Evolutionary conservation across 2,329 filamentous ascomycete genomes (phyloP).

Genomic region (Verticillium klebahnii): DNA sequence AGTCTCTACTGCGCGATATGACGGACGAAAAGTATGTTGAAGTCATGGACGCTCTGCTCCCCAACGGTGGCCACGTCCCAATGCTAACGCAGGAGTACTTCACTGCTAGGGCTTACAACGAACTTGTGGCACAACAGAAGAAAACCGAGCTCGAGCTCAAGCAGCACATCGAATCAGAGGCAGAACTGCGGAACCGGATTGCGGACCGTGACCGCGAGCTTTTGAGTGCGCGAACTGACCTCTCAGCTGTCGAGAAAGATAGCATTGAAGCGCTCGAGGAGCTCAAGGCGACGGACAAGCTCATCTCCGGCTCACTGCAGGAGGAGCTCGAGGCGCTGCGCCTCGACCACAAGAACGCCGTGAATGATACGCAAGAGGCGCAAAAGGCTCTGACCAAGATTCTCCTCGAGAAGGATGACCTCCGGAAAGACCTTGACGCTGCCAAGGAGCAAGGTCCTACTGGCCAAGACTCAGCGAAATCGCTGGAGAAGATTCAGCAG

Average conservation of each 20-base stretch:
- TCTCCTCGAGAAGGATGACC: constrained; percentile 55
- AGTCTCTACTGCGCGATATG: constrained; percentile 33
- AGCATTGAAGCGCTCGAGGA: constrained; percentile 50
- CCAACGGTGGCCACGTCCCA: constrained; percentile 15
- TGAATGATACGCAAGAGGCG: constrained; percentile 50
- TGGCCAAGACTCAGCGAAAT: constrained; percentile 34
- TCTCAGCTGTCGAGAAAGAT: constrained; percentile 51
- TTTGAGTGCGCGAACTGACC: constrained; percentile 45
- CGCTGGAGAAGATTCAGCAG: constrained; percentile 52
- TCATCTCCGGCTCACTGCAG: constrained; percentile 54
- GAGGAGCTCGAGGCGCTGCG: constrained; percentile 53
- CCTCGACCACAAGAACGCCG: constrained; percentile 42
- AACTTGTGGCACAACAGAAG: constrained; percentile 45
- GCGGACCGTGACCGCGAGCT: constrained; percentile 53
- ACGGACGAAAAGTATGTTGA: constrained; percentile 52
- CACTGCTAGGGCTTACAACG: constrained; percentile 49
- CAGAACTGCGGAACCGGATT: constrained; percentile 40
- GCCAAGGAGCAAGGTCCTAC: constrained; percentile 30
- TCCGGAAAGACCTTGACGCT: constrained; percentile 50
- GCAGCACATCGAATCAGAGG: constrained; percentile 23
- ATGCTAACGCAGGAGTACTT: constrained; percentile 41
- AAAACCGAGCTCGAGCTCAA: constrained; percentile 35
- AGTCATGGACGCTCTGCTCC: constrained; percentile 9
- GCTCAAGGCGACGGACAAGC: constrained; percentile 54
- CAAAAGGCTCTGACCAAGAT: constrained; percentile 57